A percentile compares a stretch with the other conserved stretches of the same genome.
phyloP scores from a whole-genome alignment of 805 yeast species.

The Scheffersomyces stipitis region DNA sequence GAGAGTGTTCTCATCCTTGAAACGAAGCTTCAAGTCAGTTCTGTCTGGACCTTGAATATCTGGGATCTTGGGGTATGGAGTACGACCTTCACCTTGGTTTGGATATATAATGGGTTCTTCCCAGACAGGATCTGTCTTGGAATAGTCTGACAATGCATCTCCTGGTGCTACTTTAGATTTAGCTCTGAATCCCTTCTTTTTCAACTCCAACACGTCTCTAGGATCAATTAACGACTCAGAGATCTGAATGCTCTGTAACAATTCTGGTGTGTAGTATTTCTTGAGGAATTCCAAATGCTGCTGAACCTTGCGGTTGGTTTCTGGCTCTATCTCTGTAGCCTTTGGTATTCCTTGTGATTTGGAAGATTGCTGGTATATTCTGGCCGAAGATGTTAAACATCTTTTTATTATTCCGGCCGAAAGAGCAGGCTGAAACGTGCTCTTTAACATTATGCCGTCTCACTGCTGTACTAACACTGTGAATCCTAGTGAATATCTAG shows the following conservation, averaged over 20 bases:
- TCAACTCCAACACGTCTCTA: slow-evolving; percentile 47
- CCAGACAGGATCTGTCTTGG: slow-evolving; percentile 72
- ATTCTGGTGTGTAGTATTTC: slow-evolving; percentile 78
- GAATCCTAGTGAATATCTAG: too few species aligned
- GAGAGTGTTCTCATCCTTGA: slow-evolving; percentile 20
- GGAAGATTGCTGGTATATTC: background rate
- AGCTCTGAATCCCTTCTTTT: slow-evolving; percentile 29
- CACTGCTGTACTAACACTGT: too few species aligned
- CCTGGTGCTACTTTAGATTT: slow-evolving; percentile 60
- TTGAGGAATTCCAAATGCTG: slow-evolving; percentile 57
- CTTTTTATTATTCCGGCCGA: background rate
- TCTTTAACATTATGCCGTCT: background rate
- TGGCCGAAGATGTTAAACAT: background rate
- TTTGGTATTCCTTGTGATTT: too few species aligned
- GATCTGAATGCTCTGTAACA: slow-evolving; percentile 75
- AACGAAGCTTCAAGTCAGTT: slow-evolving; percentile 38
- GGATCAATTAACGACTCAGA: slow-evolving; percentile 79
- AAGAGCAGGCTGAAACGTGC: background rate
- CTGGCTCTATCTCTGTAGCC: too few species aligned
- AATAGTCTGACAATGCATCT: slow-evolving; percentile 66
- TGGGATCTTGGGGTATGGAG: slow-evolving; percentile 60
- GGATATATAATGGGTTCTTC: slow-evolving; percentile 58
- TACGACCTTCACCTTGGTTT: slow-evolving; percentile 45
- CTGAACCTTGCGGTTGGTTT: slow-evolving; percentile 16
- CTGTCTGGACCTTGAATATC: slow-evolving; percentile 54